Conservation (phyloP, 176 grass and related monocot genomes). For the Aechmea fasciata region DNA sequence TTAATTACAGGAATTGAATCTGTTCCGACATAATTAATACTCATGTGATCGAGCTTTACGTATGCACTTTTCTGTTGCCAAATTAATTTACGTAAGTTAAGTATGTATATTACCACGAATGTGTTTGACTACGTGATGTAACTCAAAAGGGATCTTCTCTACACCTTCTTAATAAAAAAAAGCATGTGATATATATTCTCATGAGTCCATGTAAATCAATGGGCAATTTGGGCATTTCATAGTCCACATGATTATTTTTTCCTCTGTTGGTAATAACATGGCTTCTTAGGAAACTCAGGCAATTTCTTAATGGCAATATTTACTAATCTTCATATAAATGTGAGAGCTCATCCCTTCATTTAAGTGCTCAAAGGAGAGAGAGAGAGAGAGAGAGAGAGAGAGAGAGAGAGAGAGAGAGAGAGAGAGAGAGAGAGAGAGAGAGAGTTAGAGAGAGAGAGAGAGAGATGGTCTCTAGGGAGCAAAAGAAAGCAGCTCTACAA, state of each 20-base stretch:
- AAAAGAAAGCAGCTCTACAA: slow-evolving; percentile 40
- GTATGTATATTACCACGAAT: too few species aligned
- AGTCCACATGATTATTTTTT: background rate
- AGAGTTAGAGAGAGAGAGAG: slow-evolving; percentile 12
- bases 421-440: slow-evolving; percentile 7
- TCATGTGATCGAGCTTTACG: too few species aligned
- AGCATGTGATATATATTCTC: too few species aligned
- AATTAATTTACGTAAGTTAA: too few species aligned
- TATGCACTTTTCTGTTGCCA: too few species aligned
- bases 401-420: background rate
- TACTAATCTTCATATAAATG: background rate
- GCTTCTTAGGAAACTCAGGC: background rate
- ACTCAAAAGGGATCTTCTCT: too few species aligned
- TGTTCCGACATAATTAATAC: too few species aligned
- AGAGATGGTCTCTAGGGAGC: slow-evolving; percentile 38
- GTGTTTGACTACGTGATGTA: too few species aligned
- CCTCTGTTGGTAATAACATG: background rate
- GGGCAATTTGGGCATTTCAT: background rate
- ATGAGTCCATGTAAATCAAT: background rate
- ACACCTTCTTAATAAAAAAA: too few species aligned
- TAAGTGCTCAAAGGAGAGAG: background rate
- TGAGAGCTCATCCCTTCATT: background rate
- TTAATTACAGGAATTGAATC: too few species aligned
- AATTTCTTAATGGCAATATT: background rate
- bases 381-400: background rate